Base-by-base conservation (phyloP, 2,329 filamentous ascomycete genomes). In the Pseudonectria buxi region DNA sequence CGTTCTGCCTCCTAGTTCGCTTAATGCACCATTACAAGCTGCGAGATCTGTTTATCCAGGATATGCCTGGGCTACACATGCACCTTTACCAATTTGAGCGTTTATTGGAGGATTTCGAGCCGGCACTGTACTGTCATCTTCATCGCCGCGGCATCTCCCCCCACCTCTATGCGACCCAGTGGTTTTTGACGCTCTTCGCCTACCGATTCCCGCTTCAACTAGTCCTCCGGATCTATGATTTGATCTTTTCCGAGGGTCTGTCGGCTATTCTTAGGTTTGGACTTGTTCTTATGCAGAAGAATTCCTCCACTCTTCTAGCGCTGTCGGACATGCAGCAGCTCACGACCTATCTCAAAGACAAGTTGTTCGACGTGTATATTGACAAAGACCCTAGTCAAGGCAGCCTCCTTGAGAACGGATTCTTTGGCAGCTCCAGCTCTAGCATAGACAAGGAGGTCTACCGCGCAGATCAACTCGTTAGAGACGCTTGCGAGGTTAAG, bases 141-240 rank as follows among this genome's bases (percentile, higher is more conserved):
- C 85, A 86, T 54, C 81, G 92, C 39, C 79, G 85, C 37, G 82
- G 86, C 46, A 92, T 98, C 36, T 84, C 84, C 7, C 84, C 92
- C 1, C 87, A 95, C 55, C 72, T 98, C 7, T 98, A 98, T 57
- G 92, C 92, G 29, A 98, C 92, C 0, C 92, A 98, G 61, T 98
- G 92, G 92, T 98, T 98, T 63, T 74, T 98, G 32, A 98, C 92
- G 0, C 72, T 98, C n/a, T 98, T 98, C 56, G 88, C 90, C 24
- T 98, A 98, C 61, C 85, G 94, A 28, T 98, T 98, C 61, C 92
- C 92, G 7, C 72, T 98, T 7, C 92, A 98, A 57, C 78, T 98
- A 9, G 92, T 98, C 6, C 80, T 98, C 39, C 85, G 92, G 24
- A 94, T 98, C 33, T 98, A 96, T 62, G 92, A 98, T 57, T 68